Evolutionary conservation across 2,329 filamentous ascomycete genomes (phyloP).

Genomic region (Neoascochyta sp.): DNA sequence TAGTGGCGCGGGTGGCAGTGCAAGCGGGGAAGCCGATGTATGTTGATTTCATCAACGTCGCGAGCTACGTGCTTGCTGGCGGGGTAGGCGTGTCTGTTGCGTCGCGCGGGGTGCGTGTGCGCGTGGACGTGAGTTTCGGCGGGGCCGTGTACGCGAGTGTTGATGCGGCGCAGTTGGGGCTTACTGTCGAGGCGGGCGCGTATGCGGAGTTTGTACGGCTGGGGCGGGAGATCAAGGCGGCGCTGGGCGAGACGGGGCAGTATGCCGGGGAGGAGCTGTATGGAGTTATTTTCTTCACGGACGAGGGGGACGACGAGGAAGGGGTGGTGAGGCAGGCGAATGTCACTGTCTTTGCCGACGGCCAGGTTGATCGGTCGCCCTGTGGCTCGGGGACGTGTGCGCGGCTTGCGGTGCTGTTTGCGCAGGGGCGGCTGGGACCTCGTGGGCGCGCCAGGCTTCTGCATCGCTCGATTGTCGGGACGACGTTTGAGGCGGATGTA

Average conservation of each 20-base stretch:
- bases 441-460: constrained; percentile 5
- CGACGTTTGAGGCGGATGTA: constrained; percentile 7
- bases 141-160: constrained; percentile 8
- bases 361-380: constrained; percentile 9
- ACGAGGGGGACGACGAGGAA: constrained; percentile 2
- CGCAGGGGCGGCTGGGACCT: constrained; percentile 4
- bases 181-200: constrained; percentile 3
- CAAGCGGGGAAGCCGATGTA: constrained; percentile 5
- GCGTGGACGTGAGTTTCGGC: constrained; percentile 3
- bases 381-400: constrained; percentile 12
- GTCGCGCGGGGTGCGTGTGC: background rate
- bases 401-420: constrained; percentile 7
- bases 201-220: constrained; percentile 2
- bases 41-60: constrained; percentile 9
- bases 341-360: constrained; percentile 9
- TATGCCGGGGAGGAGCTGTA: constrained; percentile 7
- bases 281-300: constrained; percentile 7
- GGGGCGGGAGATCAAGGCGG: constrained; percentile 7
- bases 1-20: constrained; percentile 2
- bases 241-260: constrained; percentile 2
- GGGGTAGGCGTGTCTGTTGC: constrained; percentile 1
- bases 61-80: constrained; percentile 4
- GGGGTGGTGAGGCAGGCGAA: constrained; percentile 5
- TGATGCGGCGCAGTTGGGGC: constrained; percentile 5
- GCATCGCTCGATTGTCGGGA: constrained; percentile 15